A percentile compares a stretch with the other conserved stretches of the same genome.
Conservation (phyloP, 805 yeast genomes). For the Metschnikowia borealis region DNA sequence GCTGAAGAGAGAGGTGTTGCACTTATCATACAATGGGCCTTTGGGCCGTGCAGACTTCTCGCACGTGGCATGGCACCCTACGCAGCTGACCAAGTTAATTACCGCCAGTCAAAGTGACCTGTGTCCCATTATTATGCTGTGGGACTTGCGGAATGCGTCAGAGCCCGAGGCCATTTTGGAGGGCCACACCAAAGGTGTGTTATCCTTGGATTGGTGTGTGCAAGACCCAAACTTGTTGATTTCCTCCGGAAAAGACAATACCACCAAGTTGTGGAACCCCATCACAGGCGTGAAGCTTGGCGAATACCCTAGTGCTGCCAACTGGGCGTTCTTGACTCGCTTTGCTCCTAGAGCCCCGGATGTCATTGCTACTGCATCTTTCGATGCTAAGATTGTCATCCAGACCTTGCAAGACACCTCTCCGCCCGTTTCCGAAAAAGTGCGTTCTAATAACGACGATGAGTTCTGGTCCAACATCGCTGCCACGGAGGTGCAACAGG, state of each 20-base stretch:
- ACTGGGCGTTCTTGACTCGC: conserved; percentile 87
- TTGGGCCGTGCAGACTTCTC: conserved; percentile 65
- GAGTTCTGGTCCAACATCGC: conserved; percentile 86
- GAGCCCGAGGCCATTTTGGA: conserved; percentile 74
- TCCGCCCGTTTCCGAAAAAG: conserved; percentile 47
- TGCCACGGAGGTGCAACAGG: conserved; percentile 64
- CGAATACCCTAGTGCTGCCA: conserved; percentile 85
- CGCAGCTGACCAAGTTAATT: conserved; percentile 75
- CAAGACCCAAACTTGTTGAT: conserved; percentile 74
- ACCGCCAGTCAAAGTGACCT: conserved; percentile 84
- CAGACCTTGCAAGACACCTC: conserved; percentile 88
- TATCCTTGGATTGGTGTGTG: conserved; percentile 90
- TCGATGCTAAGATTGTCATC: conserved; percentile 75
- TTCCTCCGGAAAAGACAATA: conserved; percentile 90
- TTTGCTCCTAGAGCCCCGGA: conserved; percentile 91
- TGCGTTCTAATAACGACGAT: conserved; percentile 49
- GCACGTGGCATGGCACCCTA: conserved; percentile 93
- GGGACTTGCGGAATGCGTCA: conserved; percentile 93
- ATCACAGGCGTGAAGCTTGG: conserved; percentile 66
- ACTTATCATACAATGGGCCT: conserved; percentile 65
- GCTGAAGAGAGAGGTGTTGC: conserved; percentile 82
- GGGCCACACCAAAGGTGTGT: conserved; percentile 85
- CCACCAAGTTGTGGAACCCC: conserved; percentile 90
- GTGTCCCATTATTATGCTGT: conserved; percentile 74
- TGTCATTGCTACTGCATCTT: conserved; percentile 80